Evolutionary conservation across 2,329 filamentous ascomycete species (phyloP).

Genomic region (Geoglossum cookeanum): DNA sequence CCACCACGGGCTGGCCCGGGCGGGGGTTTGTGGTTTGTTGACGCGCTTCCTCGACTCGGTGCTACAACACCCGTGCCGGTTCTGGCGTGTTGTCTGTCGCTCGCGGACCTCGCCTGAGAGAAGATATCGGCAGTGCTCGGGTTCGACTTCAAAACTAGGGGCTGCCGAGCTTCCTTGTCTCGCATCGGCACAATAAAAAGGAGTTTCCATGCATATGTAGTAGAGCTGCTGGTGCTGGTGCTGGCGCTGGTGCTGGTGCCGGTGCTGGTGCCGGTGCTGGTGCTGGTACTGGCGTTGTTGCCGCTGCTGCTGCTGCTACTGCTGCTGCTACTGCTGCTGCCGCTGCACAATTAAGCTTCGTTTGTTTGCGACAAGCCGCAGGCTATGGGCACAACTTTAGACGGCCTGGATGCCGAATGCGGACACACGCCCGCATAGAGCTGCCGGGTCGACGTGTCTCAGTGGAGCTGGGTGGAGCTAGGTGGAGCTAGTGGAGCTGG

Average conservation of each 20-base stretch:
- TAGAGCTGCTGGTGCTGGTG: not conserved
- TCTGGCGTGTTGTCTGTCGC: no score
- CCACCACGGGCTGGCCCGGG: no score
- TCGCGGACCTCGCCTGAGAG: no score
- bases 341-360: not conserved
- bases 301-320: not conserved
- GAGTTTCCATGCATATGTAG: not conserved
- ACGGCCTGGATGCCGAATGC: not conserved
- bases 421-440: not conserved
- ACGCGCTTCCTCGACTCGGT: no score
- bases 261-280: not conserved
- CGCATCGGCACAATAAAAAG: not conserved
- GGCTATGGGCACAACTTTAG: not conserved
- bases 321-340: not conserved
- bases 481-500: not conserved
- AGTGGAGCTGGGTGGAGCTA: not conserved
- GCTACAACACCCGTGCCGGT: no score
- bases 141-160: not conserved
- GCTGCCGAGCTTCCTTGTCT: not conserved
- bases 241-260: not conserved
- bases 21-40: no score
- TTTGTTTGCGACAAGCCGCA: not conserved
- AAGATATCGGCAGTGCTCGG: not conserved
- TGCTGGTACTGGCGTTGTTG: no score
- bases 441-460: not conserved